Conservation (phyloP, 148 eudicot species). For the Diospyros kaki region DNA sequence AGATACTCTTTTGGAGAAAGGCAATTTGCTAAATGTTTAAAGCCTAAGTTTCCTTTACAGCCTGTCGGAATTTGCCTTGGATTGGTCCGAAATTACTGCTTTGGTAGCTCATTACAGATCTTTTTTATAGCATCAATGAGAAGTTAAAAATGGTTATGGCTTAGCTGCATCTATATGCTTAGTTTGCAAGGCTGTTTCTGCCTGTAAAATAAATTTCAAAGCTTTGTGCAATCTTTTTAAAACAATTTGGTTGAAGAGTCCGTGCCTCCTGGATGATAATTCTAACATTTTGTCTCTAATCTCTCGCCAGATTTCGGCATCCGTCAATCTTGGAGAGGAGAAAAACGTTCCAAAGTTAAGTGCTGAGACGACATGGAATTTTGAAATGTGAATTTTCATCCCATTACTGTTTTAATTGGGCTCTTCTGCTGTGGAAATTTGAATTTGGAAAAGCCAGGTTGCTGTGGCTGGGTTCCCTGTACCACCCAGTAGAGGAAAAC, state of each 20-base stretch:
- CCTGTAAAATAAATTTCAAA: not conserved
- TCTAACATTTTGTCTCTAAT: slow-evolving; percentile 7
- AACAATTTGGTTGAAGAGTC: not conserved
- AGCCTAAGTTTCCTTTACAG: not conserved
- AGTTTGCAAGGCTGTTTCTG: not conserved
- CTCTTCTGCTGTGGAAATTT: no score
- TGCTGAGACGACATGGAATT: slow-evolving; percentile 79
- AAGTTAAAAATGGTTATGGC: not conserved
- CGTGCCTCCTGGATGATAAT: not conserved
- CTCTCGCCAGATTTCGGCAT: slow-evolving; percentile 46
- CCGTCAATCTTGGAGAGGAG: slow-evolving; percentile 50
- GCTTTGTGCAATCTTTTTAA: not conserved
- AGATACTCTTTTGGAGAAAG: not conserved
- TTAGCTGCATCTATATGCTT: not conserved
- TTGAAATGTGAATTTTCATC: slow-evolving; percentile 43
- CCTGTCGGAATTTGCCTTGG: no score
- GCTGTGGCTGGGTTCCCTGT: not conserved
- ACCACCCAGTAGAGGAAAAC: not conserved
- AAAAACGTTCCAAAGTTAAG: slow-evolving; percentile 45
- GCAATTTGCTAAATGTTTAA: not conserved
- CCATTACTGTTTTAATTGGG: no score
- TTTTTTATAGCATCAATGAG: not conserved
- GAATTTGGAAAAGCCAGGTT: not conserved
- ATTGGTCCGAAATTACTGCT: not conserved
- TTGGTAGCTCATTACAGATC: not conserved